Conservation (phyloP, 1,139 yeast species). For the Starmera stellimalicola region DNA sequence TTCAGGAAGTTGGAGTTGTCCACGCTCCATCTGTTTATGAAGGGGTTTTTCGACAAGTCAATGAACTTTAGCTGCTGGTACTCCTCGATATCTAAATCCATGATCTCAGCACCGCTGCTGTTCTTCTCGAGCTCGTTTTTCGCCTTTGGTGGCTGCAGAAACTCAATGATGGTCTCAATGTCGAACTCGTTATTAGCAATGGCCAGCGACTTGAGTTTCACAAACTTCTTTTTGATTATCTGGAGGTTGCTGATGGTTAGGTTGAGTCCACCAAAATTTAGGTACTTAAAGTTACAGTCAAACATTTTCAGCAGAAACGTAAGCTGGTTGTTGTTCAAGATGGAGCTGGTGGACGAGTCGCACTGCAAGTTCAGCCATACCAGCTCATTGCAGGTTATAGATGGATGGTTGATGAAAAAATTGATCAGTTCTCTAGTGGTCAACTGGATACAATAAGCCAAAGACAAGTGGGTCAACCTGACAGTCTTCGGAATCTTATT, state of each 20-base stretch:
- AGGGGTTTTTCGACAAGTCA: slow-evolving; percentile 42
- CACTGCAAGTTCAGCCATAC: slow-evolving; percentile 74
- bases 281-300: slow-evolving; percentile 32
- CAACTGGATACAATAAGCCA: slow-evolving; percentile 70
- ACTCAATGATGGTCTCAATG: slow-evolving; percentile 38
- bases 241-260: slow-evolving; percentile 43
- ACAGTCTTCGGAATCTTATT: slow-evolving; percentile 42
- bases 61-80: slow-evolving; percentile 31
- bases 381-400: slow-evolving; percentile 41
- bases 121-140: slow-evolving; percentile 6
- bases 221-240: slow-evolving; percentile 45
- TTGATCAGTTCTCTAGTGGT: slow-evolving; percentile 67
- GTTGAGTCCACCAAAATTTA: slow-evolving; percentile 74
- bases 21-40: slow-evolving; percentile 40
- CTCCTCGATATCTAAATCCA: slow-evolving; percentile 8
- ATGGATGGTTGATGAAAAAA: slow-evolving; percentile 66
- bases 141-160: slow-evolving; percentile 28
- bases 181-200: slow-evolving; percentile 50
- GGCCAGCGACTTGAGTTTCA: slow-evolving; percentile 49
- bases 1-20: slow-evolving; percentile 39
- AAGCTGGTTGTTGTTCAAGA: slow-evolving; percentile 50
- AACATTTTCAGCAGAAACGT: slow-evolving; percentile 40
- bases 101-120: neutral
- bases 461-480: slow-evolving; percentile 64
- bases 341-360: slow-evolving; percentile 58